A percentile compares a stretch with the other conserved stretches of the same genome.
These are phyloP conservation scores for Meyerozyma elateridarum DNA, from an alignment of 1,139 yeast genomes.

Conservation along the genomic window DNA sequence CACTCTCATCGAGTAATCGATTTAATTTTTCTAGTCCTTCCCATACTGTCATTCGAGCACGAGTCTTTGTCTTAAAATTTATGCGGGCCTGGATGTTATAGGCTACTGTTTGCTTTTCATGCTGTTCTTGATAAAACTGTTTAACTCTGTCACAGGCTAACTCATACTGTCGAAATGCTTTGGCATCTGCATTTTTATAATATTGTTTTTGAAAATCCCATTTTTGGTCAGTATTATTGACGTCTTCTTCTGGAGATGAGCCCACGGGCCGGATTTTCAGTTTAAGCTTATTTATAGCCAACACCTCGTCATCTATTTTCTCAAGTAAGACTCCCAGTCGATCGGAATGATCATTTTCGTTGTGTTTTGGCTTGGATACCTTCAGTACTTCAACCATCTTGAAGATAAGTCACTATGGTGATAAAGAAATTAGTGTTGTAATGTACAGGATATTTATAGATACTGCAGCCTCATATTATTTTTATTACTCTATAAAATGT, in stretches of 20 bases:
- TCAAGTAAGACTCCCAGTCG: conserved; percentile 23
- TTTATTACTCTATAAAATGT: too few species aligned
- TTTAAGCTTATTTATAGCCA: conserved; percentile 27
- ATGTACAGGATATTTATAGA: too few species aligned
- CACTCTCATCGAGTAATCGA: conserved; percentile 63
- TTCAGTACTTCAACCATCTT: too few species aligned
- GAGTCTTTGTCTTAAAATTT: conserved; percentile 58
- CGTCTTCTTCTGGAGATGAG: conserved; percentile 6
- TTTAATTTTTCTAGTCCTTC: conserved; percentile 62
- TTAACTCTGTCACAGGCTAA: conserved; percentile 67
- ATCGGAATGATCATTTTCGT: too few species aligned
- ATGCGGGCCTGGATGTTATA: conserved; percentile 68
- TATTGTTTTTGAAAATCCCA: conserved; percentile 27
- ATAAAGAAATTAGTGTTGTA: too few species aligned
- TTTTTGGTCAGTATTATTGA: conserved; percentile 6
- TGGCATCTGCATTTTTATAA: conserved; percentile 34
- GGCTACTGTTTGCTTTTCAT: conserved; percentile 66
- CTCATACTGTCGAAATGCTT: conserved; percentile 60
- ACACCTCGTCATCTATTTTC: conserved; percentile 33
- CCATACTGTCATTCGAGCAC: conserved; percentile 71
- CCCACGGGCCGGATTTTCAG: conserved; percentile 11
- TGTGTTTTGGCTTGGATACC: too few species aligned
- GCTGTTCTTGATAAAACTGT: conserved; percentile 64
- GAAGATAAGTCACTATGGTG: too few species aligned
- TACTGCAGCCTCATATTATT: too few species aligned